Evolutionary conservation across 768 basidiomycete species (phyloP).

Genomic region (Dictyophora rubrovolvata): DNA sequence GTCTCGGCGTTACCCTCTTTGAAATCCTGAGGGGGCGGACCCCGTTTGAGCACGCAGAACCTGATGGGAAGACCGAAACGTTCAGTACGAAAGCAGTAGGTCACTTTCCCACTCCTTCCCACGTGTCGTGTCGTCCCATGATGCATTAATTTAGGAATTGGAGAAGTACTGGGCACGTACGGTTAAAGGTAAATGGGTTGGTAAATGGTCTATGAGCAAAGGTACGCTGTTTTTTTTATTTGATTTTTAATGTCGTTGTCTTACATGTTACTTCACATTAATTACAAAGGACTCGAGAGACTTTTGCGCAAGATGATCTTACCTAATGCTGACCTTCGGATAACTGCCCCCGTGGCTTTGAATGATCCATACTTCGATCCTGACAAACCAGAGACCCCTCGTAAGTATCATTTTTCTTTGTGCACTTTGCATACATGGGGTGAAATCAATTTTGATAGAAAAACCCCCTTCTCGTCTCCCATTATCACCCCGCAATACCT

Average conservation of each 20-base stretch:
- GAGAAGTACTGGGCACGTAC: constrained; percentile 84
- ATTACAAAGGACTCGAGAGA: constrained; percentile 33
- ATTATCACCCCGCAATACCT: not conserved
- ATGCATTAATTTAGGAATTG: constrained; percentile 37
- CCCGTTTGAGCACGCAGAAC: constrained; percentile 74
- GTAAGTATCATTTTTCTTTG: not conserved
- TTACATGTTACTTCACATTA: not conserved
- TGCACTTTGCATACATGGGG: not conserved
- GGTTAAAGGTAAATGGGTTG: constrained; percentile 79
- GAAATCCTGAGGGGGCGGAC: constrained; percentile 90
- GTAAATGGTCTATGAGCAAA: constrained; percentile 61
- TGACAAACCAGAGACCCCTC: constrained; percentile 3
- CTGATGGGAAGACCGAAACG: constrained; percentile 41
- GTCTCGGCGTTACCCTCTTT: constrained; percentile 85
- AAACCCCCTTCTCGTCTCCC: constrained; percentile 1
- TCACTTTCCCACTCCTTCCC: not conserved
- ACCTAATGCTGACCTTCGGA: constrained; percentile 74
- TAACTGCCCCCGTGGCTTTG: constrained; percentile 57
- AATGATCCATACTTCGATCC: constrained; percentile 45
- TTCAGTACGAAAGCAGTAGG: constrained; percentile 50
- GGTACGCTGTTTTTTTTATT: constrained; percentile 18
- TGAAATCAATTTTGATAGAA: not conserved
- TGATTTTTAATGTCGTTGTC: not conserved
- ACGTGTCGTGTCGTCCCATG: not conserved
- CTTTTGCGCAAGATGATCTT: constrained; percentile 69